phyloP scores from a whole-genome alignment of 495 filamentous ascomycete species.

The Echria macrotheca region DNA sequence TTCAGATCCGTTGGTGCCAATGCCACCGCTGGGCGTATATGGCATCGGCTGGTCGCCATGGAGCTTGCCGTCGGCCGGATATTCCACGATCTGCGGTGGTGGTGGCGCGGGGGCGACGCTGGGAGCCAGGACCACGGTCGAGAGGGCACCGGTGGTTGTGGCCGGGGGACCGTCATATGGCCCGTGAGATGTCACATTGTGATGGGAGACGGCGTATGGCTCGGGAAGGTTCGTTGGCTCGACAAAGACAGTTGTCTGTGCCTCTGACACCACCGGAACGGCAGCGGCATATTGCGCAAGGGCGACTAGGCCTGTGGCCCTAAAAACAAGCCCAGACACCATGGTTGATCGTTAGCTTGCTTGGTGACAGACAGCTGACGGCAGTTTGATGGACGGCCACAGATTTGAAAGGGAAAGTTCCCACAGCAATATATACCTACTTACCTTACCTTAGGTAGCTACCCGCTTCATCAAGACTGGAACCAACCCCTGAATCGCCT shows the following conservation, averaged over 20 bases:
- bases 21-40: slow-evolving; percentile 67
- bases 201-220: slow-evolving; percentile 17
- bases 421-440: too few species aligned
- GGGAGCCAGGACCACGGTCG: slow-evolving; percentile 40
- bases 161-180: slow-evolving; percentile 54
- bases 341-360: too few species aligned
- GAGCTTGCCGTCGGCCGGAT: slow-evolving; percentile 67
- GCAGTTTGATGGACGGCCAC: too few species aligned
- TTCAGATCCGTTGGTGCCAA: slow-evolving; percentile 67
- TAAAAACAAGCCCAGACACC: too few species aligned
- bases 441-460: too few species aligned
- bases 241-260: slow-evolving; percentile 27
- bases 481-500: too few species aligned
- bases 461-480: too few species aligned
- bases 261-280: slow-evolving; percentile 30
- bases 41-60: slow-evolving; percentile 62
- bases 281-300: slow-evolving; percentile 14
- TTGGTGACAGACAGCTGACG: too few species aligned
- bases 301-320: slow-evolving; percentile 10
- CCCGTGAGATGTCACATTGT: slow-evolving; percentile 43
- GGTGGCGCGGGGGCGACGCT: slow-evolving; percentile 44
- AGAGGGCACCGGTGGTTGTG: slow-evolving; percentile 53
- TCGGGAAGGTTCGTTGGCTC: slow-evolving; percentile 16
- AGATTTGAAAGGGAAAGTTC: too few species aligned
- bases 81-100: slow-evolving; percentile 49